Evolutionary conservation across 2,329 filamentous ascomycete genomes (phyloP), one percentile per base, ranked within the genome.

Genomic region (Cladophialophora psammophila): DNA sequence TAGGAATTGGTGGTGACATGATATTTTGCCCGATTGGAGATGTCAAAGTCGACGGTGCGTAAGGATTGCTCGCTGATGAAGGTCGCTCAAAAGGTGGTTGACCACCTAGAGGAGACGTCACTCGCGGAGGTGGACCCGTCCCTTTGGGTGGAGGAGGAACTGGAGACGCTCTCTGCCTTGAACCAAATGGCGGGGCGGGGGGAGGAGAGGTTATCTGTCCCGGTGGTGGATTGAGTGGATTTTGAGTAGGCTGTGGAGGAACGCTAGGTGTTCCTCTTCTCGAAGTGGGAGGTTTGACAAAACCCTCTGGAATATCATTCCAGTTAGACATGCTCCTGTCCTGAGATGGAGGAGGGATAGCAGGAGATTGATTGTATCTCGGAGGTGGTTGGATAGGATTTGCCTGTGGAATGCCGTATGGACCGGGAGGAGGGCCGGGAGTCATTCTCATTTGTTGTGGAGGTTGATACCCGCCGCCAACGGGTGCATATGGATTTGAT

Each of bases 271-370:
- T 97, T 54, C 85, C 85, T 76, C 90, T 88, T 72, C 94, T 88
- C 26, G 90, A 86, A 13, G 87, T 86, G n/a, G 90, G 85, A 63
- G 86, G 82, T 81, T 94, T 92, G 54, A 87, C 85, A 54, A 98
- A 88, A 64, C 81, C 91, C 74, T 97, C 86, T 1, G 95, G 95
- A 60, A 96, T 90, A 78, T 99, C 95, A 73, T 99, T 99, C 95
- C 95, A 99, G 73, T 91, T 91, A 34, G 90, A 87, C 70, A 90
- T 89, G 70, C 91, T 90, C 75, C 89, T 90, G 65, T 87, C 83
- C 75, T 88, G 88, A 9, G 91, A 87, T 18, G 92, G 88, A 26
- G 93, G 89, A 48, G 88, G 84, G 15, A 82, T 78, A 31, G 85
- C 85, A 12, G 87, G 85, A 15, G 91, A 90, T n/a, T 89, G 86